These are phyloP conservation scores for Flaveria robusta DNA, from an alignment of 129 eudicot genomes.

Conservation along the genomic window DNA sequence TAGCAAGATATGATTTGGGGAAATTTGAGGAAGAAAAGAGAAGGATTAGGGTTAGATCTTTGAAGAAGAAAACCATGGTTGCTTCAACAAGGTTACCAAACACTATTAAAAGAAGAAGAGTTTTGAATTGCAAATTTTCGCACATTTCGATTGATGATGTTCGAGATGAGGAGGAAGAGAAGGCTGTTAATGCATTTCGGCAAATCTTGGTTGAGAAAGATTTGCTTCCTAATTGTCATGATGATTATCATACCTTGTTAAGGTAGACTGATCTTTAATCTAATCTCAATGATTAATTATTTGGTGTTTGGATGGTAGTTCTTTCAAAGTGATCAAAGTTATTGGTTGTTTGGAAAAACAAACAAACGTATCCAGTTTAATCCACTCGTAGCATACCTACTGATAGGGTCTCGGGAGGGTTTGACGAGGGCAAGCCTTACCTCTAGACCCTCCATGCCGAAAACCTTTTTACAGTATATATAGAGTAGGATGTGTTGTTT, in stretches of 20 bases:
- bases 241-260: conserved; percentile 87
- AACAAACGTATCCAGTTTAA: no score
- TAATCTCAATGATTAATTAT: not conserved
- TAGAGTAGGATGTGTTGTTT: no score
- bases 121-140: conserved; percentile 66
- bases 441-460: no score
- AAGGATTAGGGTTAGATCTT: conserved; percentile 61
- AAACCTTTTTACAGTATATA: no score
- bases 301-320: not conserved
- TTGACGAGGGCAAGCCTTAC: no score
- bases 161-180: conserved; percentile 78
- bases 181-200: conserved; percentile 67
- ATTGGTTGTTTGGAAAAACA: no score
- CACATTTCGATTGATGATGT: conserved; percentile 69
- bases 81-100: conserved; percentile 49
- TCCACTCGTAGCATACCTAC: no score
- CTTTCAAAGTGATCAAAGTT: no score
- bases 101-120: conserved; percentile 46
- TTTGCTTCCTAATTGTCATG: conserved; percentile 64
- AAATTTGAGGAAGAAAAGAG: conserved; percentile 65
- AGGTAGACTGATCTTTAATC: conserved; percentile 45
- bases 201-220: conserved; percentile 63
- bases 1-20: conserved; percentile 51
- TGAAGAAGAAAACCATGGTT: conserved; percentile 65
- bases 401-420: no score